Evolutionary conservation across 1,284 basidiomycete species (phyloP), one percentile per base, ranked within the genome.

Genomic region (Apiotrichum laibachii): DNA sequence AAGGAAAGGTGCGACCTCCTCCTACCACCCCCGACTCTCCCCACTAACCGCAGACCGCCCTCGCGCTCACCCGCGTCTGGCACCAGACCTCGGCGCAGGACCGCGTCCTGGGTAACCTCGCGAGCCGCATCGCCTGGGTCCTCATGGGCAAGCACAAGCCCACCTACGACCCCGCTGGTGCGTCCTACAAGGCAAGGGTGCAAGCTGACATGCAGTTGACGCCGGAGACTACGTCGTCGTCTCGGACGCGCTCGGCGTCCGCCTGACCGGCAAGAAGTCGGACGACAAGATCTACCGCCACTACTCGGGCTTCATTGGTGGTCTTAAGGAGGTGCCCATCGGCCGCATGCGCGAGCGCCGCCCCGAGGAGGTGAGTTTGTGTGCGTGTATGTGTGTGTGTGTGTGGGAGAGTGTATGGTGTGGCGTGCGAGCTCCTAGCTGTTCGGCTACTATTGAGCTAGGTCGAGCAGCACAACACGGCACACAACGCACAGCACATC

Each of bases 101-200:
- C 68, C 86, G 94, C 46, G 82, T 95, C 19, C 83, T 99, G 18
- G 96, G 95, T 72, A 91, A 93, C 80, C 85, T 98, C 8, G 93
- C 95, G 8, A 88, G 90, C 69, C 86, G 91, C 48, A 96, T 99
- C 72, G 96, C 96, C 0, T 85, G 90, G 58, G 90, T 92, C 31
- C 83, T 99, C 56, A 98, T 98, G 94, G 96, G 96, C 75, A 99
- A 99, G 81, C 92, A 99, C 79, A 99, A 99, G 77, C 95, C 96
- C 19, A 91, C 96, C 53, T 98, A 92, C 70, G 92, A 98, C 79
- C 92, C 90, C 22, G 84, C 87, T 67, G 85, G 92, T 92, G 67
- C n/a, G 40, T 10, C 12, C 8, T 16, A 12, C 11, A 16, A 3
- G 2, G 40, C 40, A 13, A 40, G 16, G 19, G 19, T 16, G 33